Percentiles rank a stretch among this genome's conserved stretches.
phyloP scores from a whole-genome alignment of 2,329 filamentous ascomycete genomes.

The Fusarium burgessii region DNA sequence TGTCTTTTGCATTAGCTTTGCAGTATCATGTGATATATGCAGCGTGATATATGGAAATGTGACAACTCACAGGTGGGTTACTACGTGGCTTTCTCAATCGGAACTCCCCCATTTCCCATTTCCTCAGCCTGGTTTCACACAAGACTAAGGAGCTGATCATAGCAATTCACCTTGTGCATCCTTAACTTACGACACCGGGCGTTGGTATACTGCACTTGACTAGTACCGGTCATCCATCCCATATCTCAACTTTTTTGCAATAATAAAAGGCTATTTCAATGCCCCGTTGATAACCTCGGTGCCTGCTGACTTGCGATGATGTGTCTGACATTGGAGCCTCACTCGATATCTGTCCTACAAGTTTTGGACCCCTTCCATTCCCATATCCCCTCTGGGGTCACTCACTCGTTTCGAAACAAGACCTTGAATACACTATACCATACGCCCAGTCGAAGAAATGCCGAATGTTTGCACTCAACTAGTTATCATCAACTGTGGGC shows the following conservation, averaged over 20 bases:
- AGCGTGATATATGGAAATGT: slow-evolving; percentile 11
- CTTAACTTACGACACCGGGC: background rate
- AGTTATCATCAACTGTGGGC: slow-evolving; percentile 11
- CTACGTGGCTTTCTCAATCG: slow-evolving; percentile 16
- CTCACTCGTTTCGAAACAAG: background rate
- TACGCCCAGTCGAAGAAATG: slow-evolving; percentile 17
- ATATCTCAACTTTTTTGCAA: background rate
- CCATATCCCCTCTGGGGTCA: background rate
- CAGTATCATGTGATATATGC: slow-evolving; percentile 10
- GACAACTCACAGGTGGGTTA: slow-evolving; percentile 9
- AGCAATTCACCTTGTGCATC: background rate
- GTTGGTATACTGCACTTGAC: background rate
- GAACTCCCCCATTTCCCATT: background rate
- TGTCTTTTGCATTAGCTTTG: background rate
- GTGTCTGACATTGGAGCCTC: background rate
- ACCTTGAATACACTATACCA: background rate
- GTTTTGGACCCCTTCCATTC: background rate
- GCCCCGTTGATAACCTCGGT: background rate
- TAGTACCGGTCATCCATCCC: background rate
- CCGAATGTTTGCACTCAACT: slow-evolving; percentile 4
- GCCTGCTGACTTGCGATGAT: background rate
- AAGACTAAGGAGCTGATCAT: background rate
- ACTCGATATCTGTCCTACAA: slow-evolving; percentile 1
- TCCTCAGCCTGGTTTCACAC: slow-evolving; percentile 17
- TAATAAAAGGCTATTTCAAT: slow-evolving; percentile 5